These are phyloP conservation scores for Adenanthera pavonina DNA, from an alignment of 306 rosid genomes.

Conservation along the genomic window DNA sequence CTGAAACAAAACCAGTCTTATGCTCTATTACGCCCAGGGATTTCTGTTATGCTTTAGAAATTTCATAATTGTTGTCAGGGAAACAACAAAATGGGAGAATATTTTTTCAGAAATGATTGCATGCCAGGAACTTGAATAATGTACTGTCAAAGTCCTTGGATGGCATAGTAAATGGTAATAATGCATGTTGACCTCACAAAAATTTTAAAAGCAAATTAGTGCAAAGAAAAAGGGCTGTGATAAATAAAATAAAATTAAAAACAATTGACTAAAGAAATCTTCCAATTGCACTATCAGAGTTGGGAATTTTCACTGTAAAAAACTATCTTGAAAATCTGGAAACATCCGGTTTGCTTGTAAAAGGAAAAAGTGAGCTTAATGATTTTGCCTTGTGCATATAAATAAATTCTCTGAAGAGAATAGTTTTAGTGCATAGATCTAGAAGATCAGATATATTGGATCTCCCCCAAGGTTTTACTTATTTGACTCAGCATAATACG, in stretches of 20 bases:
- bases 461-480: not conserved
- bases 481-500: not conserved
- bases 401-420: not conserved
- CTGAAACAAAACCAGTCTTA: not conserved
- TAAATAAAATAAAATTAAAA: not conserved
- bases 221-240: not conserved
- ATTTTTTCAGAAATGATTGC: not conserved
- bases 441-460: constrained; percentile 2
- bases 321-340: not conserved
- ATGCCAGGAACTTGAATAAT: not conserved
- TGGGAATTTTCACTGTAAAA: not conserved
- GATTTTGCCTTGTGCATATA: constrained; percentile 10
- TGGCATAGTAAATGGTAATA: not conserved
- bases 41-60: not conserved
- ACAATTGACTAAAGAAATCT: not conserved
- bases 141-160: not conserved
- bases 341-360: constrained; percentile 27
- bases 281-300: not conserved
- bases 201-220: not conserved
- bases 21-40: not conserved
- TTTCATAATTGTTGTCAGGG: not conserved
- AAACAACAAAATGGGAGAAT: not conserved
- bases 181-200: not conserved
- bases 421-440: not conserved
- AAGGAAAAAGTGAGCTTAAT: not conserved